These are phyloP conservation scores for Hypoxylon sp. DNA, from an alignment of 2,329 filamentous ascomycete species.

Conservation along the genomic window DNA sequence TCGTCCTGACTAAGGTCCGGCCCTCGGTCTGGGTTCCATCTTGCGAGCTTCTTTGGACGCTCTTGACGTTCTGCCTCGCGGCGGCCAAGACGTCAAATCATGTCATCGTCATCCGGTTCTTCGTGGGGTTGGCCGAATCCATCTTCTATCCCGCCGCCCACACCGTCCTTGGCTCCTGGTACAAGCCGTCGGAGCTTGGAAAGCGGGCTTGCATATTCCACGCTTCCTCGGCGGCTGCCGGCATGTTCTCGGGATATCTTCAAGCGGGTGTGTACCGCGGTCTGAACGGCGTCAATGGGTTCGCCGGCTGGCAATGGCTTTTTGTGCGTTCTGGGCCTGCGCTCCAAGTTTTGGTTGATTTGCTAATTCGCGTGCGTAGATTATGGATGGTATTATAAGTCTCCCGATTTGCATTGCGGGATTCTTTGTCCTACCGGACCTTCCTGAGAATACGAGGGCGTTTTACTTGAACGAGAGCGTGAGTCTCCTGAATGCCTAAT, in stretches of 20 bases:
- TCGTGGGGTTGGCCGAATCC: conserved; percentile 58
- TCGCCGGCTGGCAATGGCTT: conserved; percentile 67
- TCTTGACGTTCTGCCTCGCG: conserved; percentile 52
- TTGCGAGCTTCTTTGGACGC: conserved; percentile 55
- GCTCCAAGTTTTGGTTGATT: not conserved
- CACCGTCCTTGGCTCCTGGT: conserved; percentile 61
- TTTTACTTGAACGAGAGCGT: conserved; percentile 42
- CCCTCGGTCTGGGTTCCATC: conserved; percentile 60
- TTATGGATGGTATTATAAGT: conserved; percentile 69
- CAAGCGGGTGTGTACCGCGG: conserved; percentile 66
- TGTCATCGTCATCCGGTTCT: conserved; percentile 58
- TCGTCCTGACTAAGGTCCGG: conserved; percentile 56
- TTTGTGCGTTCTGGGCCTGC: conserved; percentile 52
- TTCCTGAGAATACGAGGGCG: conserved; percentile 44
- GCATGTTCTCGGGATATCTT: conserved; percentile 70
- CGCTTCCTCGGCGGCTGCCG: conserved; percentile 63
- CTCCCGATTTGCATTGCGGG: conserved; percentile 67
- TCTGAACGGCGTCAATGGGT: conserved; percentile 62
- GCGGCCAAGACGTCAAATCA: conserved; percentile 52
- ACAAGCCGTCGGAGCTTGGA: conserved; percentile 59
- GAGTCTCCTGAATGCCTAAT: conserved; percentile 6
- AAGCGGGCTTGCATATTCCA: conserved; percentile 64
- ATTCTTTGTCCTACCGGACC: conserved; percentile 55
- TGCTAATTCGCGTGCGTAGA: conserved; percentile 43
- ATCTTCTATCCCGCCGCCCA: conserved; percentile 57